phyloP scores from a whole-genome alignment of 2,329 filamentous ascomycete genomes.

The Botryotinia calthae region DNA sequence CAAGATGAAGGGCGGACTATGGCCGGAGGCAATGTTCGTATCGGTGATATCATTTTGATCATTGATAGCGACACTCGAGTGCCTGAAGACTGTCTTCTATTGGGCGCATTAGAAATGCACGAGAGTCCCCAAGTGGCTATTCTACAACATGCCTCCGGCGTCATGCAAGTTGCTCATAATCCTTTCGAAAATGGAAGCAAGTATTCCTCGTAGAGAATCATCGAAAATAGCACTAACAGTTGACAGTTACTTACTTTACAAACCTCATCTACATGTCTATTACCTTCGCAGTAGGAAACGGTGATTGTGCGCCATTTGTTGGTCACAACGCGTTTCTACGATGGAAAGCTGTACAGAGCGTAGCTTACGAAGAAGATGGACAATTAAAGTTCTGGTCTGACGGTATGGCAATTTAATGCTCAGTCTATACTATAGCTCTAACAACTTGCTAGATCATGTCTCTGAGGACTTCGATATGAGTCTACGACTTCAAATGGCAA shows the following conservation, averaged over 20 bases:
- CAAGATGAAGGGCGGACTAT: constrained; percentile 51
- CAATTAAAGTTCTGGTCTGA: constrained; percentile 33
- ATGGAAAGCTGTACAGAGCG: constrained; percentile 62
- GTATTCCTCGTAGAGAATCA: background rate
- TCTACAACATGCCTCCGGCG: constrained; percentile 68
- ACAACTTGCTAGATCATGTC: constrained; percentile 43
- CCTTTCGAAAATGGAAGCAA: constrained; percentile 67
- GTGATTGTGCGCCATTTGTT: constrained; percentile 64
- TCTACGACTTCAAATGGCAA: constrained; percentile 65
- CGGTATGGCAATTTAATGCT: constrained; percentile 36
- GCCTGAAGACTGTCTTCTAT: constrained; percentile 29
- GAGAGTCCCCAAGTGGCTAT: constrained; percentile 67
- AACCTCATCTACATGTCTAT: constrained; percentile 75
- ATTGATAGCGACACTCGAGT: constrained; percentile 67
- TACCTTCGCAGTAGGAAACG: constrained; percentile 65
- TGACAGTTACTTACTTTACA: constrained; percentile 69
- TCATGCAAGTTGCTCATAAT: constrained; percentile 71
- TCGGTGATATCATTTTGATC: constrained; percentile 63
- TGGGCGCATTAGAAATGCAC: constrained; percentile 65
- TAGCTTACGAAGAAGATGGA: constrained; percentile 55
- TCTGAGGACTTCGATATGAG: constrained; percentile 78
- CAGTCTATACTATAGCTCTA: background rate
- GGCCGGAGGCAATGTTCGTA: constrained; percentile 59
- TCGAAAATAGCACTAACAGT: background rate
- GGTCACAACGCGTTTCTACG: constrained; percentile 75